Conservation (phyloP, 345 rosid species). For the Noccaea bulbosa region DNA sequence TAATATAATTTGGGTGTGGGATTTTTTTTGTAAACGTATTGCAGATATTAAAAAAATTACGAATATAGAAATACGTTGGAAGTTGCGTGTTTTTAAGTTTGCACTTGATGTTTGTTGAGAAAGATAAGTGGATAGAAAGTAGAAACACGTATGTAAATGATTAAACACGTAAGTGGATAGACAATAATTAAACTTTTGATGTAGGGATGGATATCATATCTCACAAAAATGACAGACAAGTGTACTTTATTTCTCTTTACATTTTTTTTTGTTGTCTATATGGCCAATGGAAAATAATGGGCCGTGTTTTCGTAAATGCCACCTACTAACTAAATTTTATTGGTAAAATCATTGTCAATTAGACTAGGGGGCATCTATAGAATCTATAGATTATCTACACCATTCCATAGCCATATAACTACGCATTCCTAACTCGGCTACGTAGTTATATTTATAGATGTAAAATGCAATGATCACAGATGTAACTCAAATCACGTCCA, state of each 20-base stretch:
- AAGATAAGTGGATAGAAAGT: background rate
- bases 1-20: background rate
- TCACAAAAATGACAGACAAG: slow-evolving; percentile 1
- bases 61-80: background rate
- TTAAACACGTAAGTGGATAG: no score
- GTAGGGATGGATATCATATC: slow-evolving; percentile 4
- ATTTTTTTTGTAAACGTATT: slow-evolving; percentile 21
- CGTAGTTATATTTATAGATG: background rate
- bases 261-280: background rate
- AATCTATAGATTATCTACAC: background rate
- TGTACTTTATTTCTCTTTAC: background rate
- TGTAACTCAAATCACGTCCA: no score
- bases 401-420: background rate
- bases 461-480: no score
- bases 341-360: background rate
- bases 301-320: slow-evolving; percentile 23
- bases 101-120: slow-evolving; percentile 2
- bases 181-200: background rate
- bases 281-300: background rate
- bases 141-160: slow-evolving; percentile 11
- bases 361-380: slow-evolving; percentile 19
- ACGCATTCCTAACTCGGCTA: background rate
- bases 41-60: background rate
- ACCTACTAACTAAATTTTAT: slow-evolving; percentile 25
- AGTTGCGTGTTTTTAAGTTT: background rate